Percentiles rank a stretch among this genome's conserved stretches.
Evolutionary conservation across 1,284 basidiomycete species (phyloP).

Genomic region (Fomes fomentarius): DNA sequence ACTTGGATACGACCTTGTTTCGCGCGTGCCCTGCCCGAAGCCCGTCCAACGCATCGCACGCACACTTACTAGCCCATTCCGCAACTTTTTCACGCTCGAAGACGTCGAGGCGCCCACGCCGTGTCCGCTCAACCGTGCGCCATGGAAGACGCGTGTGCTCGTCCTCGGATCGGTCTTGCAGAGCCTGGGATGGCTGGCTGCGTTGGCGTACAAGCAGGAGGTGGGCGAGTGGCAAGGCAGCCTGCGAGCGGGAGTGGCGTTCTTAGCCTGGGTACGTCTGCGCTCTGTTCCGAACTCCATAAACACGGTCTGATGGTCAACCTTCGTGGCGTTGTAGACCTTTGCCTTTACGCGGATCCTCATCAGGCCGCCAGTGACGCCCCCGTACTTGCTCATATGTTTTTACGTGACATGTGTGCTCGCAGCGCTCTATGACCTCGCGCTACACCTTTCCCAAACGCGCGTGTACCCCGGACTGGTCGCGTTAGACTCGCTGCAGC

Average conservation of each 20-base stretch:
- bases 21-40: constrained; percentile 33
- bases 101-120: constrained; percentile 49
- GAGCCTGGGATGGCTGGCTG: constrained; percentile 36
- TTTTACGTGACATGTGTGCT: constrained; percentile 44
- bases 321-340: constrained; percentile 34
- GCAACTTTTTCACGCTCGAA: constrained; percentile 53
- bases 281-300: not conserved
- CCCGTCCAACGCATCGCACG: constrained; percentile 31
- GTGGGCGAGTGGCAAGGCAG: constrained; percentile 21
- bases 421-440: constrained; percentile 40
- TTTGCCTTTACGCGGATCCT: constrained; percentile 46
- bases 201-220: constrained; percentile 39
- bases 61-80: constrained; percentile 47
- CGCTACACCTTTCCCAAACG: constrained; percentile 28
- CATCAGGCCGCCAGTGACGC: constrained; percentile 47
- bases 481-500: constrained; percentile 35
- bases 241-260: constrained; percentile 21
- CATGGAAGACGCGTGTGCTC: constrained; percentile 40
- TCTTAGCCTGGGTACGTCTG: constrained; percentile 33
- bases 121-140: constrained; percentile 29
- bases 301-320: not conserved
- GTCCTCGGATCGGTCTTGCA: constrained; percentile 40
- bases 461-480: constrained; percentile 16
- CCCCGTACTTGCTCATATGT: constrained; percentile 54
- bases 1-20: constrained; percentile 35